phyloP scores from a whole-genome alignment of 192 early-diverging fungal species.

The Umbelopsis sp. region DNA sequence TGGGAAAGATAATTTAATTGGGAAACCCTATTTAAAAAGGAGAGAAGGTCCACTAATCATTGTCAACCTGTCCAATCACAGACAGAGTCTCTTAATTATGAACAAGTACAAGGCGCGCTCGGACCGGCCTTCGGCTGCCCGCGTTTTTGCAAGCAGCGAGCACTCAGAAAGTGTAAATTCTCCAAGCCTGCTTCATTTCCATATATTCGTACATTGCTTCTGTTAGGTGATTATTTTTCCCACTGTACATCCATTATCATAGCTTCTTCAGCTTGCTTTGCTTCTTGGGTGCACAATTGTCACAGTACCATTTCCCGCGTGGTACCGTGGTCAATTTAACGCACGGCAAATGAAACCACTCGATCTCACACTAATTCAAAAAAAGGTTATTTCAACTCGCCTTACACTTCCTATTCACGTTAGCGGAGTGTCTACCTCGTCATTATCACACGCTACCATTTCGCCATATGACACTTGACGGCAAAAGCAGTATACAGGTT shows the following conservation, averaged over 20 bases:
- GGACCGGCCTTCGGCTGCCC: neutral
- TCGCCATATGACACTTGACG: conserved; percentile 84
- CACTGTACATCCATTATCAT: neutral
- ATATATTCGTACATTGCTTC: too few species aligned
- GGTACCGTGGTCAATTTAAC: conserved; percentile 77
- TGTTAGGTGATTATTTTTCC: too few species aligned
- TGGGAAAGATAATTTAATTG: too few species aligned
- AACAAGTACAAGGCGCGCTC: conserved; percentile 9
- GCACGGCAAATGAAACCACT: conserved; percentile 92
- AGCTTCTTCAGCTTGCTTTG: conserved; percentile 32
- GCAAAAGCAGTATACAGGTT: conserved; percentile 89
- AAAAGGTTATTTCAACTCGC: neutral
- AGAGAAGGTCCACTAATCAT: neutral
- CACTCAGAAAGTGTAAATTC: too few species aligned
- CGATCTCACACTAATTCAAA: conserved; percentile 62
- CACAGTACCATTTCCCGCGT: conserved; percentile 88
- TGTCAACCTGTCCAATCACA: conserved; percentile 20
- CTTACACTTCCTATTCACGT: neutral
- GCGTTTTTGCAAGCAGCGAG: too few species aligned
- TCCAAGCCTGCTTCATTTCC: too few species aligned
- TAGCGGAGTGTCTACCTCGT: conserved; percentile 49
- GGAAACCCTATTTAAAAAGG: neutral
- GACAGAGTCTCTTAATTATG: neutral
- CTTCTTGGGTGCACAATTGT: conserved; percentile 48
- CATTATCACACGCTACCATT: conserved; percentile 87